Base-by-base conservation (phyloP, 75 land plant species). In the Cryptomeria japonica region DNA sequence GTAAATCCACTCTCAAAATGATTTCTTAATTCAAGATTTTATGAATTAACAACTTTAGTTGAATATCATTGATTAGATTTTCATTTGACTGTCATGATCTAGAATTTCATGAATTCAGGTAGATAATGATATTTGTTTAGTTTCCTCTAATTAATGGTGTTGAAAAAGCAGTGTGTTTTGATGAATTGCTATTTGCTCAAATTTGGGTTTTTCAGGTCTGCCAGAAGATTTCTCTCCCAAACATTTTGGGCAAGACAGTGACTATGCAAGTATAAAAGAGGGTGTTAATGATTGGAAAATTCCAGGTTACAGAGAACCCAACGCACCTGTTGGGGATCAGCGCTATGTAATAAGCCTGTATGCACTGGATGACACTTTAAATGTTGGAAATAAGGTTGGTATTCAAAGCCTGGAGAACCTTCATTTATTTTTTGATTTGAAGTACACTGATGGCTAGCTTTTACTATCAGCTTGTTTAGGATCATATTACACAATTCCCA, bases 301-400 rank as follows among this genome's bases (percentile, higher is more conserved):
- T 39, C 95, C 97, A 2, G 97, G 97, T n/a, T 96, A 96, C 92
- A 89, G 94, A 22, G 97, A 92, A 13, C 96, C 97, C 0, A 88
- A 87, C 84, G 87, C 95, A 85, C 94, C 96, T 1, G 51, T 55
- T 0, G 88, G 91, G 36, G 94, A 91, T n/a, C 97, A 97, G 64
- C 86, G 94, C 10, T 86, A 93, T 84, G 89, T 91, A 87, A 90
- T 97, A 84, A 90, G 87, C 87, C 91, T 97, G 64, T 97, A 91
- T 86, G 98, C 97, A 22, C 92, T 97, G 72, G 97, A 96, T 83
- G 91, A 92, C 10, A 89, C 80, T 34, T n/a, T 94, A n/a, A 89
- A 94, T 51, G 90, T 97, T 68, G 97, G 97, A 19, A 88, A 92
- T 84, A 97, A 97, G 93, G 98, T 96, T 39, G 51, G 77, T 34